Evolutionary conservation across 148 eudicot species (phyloP).

Genomic region (Vaccinium darrowii): DNA sequence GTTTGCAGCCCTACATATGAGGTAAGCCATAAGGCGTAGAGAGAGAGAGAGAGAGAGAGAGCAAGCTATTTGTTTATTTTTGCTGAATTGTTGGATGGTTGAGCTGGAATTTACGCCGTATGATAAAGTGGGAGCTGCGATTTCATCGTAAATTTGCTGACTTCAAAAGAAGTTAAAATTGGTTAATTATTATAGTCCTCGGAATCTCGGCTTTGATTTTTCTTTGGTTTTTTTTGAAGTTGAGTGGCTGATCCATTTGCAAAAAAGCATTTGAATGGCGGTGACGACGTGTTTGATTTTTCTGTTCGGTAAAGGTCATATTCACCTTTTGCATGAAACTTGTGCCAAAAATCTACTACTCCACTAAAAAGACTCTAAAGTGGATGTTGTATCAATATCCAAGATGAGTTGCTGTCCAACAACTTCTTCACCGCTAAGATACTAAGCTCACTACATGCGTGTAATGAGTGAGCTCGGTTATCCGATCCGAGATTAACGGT

Average conservation of each 20-base stretch:
- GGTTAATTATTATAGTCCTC: no score
- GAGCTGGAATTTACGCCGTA: neutral
- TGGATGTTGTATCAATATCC: neutral
- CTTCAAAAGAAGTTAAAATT: neutral
- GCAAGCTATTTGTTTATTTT: neutral
- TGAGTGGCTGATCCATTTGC: neutral
- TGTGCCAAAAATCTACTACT: neutral
- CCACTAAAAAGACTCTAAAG: constrained; percentile 1
- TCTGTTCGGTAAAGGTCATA: neutral
- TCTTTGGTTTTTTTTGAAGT: neutral
- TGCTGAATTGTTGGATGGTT: neutral
- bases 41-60: neutral
- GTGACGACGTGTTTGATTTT: neutral
- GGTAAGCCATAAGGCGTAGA: no score
- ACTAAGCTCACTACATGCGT: neutral
- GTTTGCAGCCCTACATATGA: no score
- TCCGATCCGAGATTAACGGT: no score
- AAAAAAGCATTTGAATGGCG: neutral
- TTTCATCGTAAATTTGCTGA: no score
- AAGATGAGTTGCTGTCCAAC: neutral
- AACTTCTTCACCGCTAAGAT: constrained; percentile 13
- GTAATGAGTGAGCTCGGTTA: no score
- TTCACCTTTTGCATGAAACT: constrained; percentile 2
- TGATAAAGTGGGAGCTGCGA: neutral
- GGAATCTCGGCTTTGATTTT: no score